phyloP scores from a whole-genome alignment of 2,329 filamentous ascomycete genomes.

The Mariannaea sp. region DNA sequence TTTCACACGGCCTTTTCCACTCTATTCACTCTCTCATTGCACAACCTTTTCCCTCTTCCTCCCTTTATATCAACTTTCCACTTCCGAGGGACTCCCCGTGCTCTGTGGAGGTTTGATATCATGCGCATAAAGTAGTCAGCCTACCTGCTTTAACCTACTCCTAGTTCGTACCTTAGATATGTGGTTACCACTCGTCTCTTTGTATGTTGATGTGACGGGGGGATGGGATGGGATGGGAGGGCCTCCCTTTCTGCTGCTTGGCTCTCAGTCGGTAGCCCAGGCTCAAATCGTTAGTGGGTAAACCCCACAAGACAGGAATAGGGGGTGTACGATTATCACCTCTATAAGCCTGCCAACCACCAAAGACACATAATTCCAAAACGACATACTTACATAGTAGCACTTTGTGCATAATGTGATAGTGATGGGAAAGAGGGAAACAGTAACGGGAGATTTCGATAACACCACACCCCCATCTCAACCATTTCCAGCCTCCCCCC shows the following conservation, averaged over 20 bases:
- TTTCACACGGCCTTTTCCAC: too few relatives aligned
- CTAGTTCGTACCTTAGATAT: too few relatives aligned
- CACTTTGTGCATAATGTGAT: too few relatives aligned
- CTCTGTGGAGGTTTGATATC: too few relatives aligned
- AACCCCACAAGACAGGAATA: not conserved
- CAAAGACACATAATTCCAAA: too few relatives aligned
- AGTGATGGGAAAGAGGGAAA: slow-evolving; percentile 14
- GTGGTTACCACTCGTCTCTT: too few relatives aligned
- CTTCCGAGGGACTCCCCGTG: too few relatives aligned
- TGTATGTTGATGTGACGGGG: slow-evolving; percentile 17
- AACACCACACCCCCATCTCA: slow-evolving; percentile 7
- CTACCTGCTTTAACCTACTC: too few relatives aligned
- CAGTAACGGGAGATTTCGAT: slow-evolving; percentile 17
- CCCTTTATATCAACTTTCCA: not conserved
- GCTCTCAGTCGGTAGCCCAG: not conserved
- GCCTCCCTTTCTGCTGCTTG: not conserved
- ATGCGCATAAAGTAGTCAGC: slow-evolving; percentile 4
- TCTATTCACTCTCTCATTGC: slow-evolving; percentile 8
- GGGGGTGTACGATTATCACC: not conserved
- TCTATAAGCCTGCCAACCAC: too few relatives aligned
- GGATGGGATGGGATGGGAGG: too few relatives aligned
- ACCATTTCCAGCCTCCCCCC: not conserved
- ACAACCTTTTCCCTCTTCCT: not conserved
- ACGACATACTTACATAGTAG: too few relatives aligned
- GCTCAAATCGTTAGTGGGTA: not conserved